These are phyloP conservation scores for Bimuria novae-zelandiae DNA, from an alignment of 2,329 filamentous ascomycete species.

Conservation along the genomic window DNA sequence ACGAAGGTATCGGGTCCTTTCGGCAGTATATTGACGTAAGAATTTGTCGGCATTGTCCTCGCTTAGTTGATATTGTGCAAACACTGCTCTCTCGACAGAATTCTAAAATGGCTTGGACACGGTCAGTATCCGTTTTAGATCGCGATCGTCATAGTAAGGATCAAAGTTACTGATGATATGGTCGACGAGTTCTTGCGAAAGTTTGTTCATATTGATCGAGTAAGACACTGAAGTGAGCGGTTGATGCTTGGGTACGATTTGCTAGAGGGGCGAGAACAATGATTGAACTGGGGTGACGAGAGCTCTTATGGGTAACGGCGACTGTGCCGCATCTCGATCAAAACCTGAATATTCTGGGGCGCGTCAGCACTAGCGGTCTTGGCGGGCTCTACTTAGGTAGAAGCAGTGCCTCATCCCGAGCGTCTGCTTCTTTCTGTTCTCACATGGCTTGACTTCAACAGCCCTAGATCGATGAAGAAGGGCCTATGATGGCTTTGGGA, in stretches of 20 bases:
- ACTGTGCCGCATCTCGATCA: no score
- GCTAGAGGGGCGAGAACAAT: background rate
- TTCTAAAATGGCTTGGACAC: constrained; percentile 1
- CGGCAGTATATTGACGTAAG: background rate
- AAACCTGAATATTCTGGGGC: no score
- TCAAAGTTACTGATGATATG: constrained; percentile 3
- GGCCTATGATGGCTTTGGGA: no score
- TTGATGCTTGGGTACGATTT: background rate
- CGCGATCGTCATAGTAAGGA: background rate
- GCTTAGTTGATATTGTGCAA: background rate
- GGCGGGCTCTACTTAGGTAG: no score
- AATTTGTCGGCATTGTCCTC: background rate
- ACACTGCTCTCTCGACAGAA: background rate
- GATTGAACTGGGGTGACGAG: background rate
- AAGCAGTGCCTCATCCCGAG: no score
- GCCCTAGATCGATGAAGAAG: no score
- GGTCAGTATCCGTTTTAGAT: constrained; percentile 2
- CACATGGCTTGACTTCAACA: no score
- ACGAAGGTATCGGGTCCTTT: constrained; percentile 3
- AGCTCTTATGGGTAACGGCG: background rate
- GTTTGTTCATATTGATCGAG: constrained; percentile 3
- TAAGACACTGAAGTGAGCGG: constrained; percentile 7
- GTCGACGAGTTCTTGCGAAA: constrained; percentile 8
- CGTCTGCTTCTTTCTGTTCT: no score
- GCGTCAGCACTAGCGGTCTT: no score